Percentiles rank a stretch among this genome's conserved stretches.
Conservation (phyloP, 164 flowering plant genomes). For the Litsea cubeba region DNA sequence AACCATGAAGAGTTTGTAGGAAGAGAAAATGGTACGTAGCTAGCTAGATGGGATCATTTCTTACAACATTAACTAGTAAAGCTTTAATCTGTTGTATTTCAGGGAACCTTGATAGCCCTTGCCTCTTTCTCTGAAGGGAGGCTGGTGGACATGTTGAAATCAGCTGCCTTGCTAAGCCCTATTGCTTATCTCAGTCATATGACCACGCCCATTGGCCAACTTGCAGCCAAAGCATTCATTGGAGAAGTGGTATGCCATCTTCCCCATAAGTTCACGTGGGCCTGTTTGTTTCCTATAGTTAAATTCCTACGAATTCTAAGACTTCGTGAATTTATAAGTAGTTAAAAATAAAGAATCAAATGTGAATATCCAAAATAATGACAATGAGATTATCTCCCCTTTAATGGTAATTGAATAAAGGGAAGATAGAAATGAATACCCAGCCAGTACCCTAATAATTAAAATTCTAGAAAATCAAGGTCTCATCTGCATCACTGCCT, state of each 20-base stretch:
- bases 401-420: no score
- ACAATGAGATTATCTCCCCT: no score
- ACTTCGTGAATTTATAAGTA: background rate
- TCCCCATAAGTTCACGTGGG: background rate
- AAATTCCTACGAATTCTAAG: background rate
- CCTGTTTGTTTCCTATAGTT: background rate
- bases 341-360: no score
- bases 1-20: no score
- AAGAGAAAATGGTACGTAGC: no score
- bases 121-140: conserved; percentile 72
- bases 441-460: no score
- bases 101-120: conserved; percentile 87
- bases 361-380: no score
- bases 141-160: conserved; percentile 49
- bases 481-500: no score
- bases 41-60: no score
- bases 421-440: no score
- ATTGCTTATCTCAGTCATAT: conserved; percentile 82
- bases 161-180: conserved; percentile 80
- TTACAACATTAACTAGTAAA: no score
- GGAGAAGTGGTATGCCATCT: conserved; percentile 46
- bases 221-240: conserved; percentile 59
- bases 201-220: conserved; percentile 56
- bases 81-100: background rate
- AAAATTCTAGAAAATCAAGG: no score